Conservation (phyloP, 2,329 filamentous ascomycete genomes). For the Phoma sp. region DNA sequence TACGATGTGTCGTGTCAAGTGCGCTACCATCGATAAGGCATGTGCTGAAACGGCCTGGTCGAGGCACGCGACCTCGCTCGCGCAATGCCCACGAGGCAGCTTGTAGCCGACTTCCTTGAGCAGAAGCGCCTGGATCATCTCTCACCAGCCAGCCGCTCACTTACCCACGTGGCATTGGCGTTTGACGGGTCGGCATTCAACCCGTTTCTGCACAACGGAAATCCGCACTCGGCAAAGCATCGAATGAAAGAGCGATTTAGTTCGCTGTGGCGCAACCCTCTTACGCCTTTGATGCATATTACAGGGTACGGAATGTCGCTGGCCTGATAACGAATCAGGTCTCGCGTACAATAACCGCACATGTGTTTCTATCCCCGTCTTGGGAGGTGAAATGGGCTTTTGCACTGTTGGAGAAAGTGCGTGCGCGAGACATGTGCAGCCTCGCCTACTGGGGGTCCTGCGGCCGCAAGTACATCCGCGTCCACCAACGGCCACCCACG, state of each 20-base stretch:
- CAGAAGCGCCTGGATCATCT: constrained; percentile 1
- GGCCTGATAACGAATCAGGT: constrained; percentile 10
- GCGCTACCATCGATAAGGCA: background rate
- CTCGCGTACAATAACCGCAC: constrained; percentile 15
- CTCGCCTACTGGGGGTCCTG: constrained; percentile 1
- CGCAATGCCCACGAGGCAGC: background rate
- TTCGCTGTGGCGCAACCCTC: constrained; percentile 7
- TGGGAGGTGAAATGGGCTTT: constrained; percentile 10
- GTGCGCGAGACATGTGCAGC: constrained; percentile 9
- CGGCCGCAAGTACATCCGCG: background rate
- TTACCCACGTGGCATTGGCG: constrained; percentile 5
- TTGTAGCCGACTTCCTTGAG: background rate
- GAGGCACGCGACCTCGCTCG: background rate
- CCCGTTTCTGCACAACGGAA: constrained; percentile 13
- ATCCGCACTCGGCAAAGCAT: constrained; percentile 4
- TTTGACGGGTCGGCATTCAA: constrained; percentile 11
- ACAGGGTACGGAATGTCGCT: constrained; percentile 5
- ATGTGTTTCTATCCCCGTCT: constrained; percentile 15
- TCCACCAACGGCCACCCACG: constrained; percentile 6
- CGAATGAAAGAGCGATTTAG: background rate
- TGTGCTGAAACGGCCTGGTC: background rate
- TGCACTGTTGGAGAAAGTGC: constrained; percentile 9
- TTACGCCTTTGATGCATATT: constrained; percentile 2
- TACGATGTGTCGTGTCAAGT: background rate
- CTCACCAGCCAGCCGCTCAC: constrained; percentile 3